These are phyloP conservation scores for Stereocaulon alpinum DNA, from an alignment of 495 filamentous ascomycete species.

Conservation along the genomic window DNA sequence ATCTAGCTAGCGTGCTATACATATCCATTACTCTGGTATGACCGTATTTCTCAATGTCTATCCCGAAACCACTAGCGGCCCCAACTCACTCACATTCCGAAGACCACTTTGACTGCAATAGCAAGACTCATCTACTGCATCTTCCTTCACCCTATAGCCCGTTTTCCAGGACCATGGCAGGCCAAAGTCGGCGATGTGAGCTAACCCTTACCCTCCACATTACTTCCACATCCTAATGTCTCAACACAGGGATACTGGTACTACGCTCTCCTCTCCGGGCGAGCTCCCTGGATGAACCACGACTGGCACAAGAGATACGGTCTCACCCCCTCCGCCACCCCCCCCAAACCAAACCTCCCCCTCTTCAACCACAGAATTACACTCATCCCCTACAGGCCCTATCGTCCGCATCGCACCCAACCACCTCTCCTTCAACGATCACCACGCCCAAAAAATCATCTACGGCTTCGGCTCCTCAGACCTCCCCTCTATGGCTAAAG, in stretches of 20 bases:
- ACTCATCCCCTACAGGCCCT: neutral
- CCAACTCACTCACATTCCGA: neutral
- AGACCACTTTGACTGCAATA: neutral
- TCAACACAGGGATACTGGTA: neutral
- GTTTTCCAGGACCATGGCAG: neutral
- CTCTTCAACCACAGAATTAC: no score
- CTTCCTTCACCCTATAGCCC: neutral
- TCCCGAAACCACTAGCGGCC: neutral
- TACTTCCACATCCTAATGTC: no score
- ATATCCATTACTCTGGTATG: neutral
- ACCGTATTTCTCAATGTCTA: neutral
- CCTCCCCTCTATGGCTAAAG: neutral
- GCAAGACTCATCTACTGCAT: neutral
- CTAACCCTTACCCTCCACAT: no score
- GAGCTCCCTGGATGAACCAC: constrained; percentile 1
- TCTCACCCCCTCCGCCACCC: neutral
- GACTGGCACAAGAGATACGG: neutral
- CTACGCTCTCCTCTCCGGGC: neutral
- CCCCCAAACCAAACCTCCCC: no score
- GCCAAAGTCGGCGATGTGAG: neutral
- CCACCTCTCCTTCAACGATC: neutral
- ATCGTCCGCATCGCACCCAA: constrained; percentile 1
- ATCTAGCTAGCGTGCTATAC: no score
- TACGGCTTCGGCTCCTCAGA: neutral
- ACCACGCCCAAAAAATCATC: neutral